These are phyloP conservation scores for Podospora pseudocomata DNA, from an alignment of 495 filamentous ascomycete genomes.

Conservation along the genomic window DNA sequence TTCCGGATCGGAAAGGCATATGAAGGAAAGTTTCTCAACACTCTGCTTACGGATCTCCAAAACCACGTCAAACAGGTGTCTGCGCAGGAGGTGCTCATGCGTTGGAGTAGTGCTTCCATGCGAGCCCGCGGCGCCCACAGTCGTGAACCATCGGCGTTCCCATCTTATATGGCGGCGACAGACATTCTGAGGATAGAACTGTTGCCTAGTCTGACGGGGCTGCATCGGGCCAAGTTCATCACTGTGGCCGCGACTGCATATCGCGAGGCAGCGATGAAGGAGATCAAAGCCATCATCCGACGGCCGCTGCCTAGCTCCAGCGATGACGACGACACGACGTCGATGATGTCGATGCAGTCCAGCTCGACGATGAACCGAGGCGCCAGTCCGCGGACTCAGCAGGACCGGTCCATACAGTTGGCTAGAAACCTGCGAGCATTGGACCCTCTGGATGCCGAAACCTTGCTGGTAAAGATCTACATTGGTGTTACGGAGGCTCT, in stretches of 20 bases:
- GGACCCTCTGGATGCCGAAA: conserved; percentile 79
- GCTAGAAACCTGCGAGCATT: conserved; percentile 89
- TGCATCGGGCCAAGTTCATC: conserved; percentile 74
- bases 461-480: conserved; percentile 78
- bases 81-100: conserved; percentile 65
- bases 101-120: conserved; percentile 60
- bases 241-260: conserved; percentile 78
- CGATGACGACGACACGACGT: conserved; percentile 78
- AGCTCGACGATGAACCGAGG: conserved; percentile 72
- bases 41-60: conserved; percentile 74
- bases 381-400: conserved; percentile 61
- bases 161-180: conserved; percentile 69
- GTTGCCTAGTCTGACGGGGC: conserved; percentile 63
- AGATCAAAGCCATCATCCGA: conserved; percentile 83
- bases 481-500: conserved; percentile 82
- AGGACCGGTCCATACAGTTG: conserved; percentile 84
- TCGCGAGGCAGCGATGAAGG: conserved; percentile 78
- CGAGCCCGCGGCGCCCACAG: conserved; percentile 59
- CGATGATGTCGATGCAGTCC: conserved; percentile 65
- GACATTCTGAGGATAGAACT: conserved; percentile 65
- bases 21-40: conserved; percentile 73
- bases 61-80: conserved; percentile 78
- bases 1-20: conserved; percentile 82
- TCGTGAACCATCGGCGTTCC: conserved; percentile 61
- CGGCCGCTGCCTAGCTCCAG: conserved; percentile 82